phyloP scores from a whole-genome alignment of 2,329 filamentous ascomycete genomes.

The Cryphonectria nitschkei region DNA sequence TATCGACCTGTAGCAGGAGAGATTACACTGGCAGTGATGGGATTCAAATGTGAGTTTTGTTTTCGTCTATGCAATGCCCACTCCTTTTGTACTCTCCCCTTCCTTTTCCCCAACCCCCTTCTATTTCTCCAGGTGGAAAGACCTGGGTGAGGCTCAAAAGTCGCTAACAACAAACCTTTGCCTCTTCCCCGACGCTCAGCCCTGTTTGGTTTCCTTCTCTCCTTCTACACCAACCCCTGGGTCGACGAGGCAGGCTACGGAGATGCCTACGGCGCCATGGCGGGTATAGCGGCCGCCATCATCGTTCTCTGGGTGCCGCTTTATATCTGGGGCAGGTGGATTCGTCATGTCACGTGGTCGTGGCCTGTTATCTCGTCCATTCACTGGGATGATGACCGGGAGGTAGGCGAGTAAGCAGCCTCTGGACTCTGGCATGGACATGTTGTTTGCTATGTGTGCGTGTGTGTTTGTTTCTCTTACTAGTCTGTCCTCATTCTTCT shows the following conservation, averaged over 20 bases:
- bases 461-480: neutral
- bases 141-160: neutral
- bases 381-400: conserved; percentile 56
- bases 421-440: neutral
- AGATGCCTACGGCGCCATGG: conserved; percentile 60
- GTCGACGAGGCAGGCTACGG: conserved; percentile 53
- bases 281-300: conserved; percentile 53
- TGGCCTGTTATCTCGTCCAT: conserved; percentile 52
- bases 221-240: conserved; percentile 65
- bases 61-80: no score
- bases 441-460: neutral
- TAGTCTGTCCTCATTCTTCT: no score
- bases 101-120: no score
- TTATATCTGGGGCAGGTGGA: conserved; percentile 54
- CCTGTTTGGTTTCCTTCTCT: conserved; percentile 60
- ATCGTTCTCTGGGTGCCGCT: conserved; percentile 54
- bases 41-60: conserved; percentile 54
- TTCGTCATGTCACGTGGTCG: conserved; percentile 51
- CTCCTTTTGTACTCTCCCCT: no score
- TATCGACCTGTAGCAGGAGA: conserved; percentile 63
- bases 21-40: conserved; percentile 55
- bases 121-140: no score
- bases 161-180: neutral
- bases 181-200: conserved; percentile 37
- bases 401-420: conserved; percentile 54